Conservation (phyloP, 139 green algal species). For the Chlorella sorokiniana region DNA sequence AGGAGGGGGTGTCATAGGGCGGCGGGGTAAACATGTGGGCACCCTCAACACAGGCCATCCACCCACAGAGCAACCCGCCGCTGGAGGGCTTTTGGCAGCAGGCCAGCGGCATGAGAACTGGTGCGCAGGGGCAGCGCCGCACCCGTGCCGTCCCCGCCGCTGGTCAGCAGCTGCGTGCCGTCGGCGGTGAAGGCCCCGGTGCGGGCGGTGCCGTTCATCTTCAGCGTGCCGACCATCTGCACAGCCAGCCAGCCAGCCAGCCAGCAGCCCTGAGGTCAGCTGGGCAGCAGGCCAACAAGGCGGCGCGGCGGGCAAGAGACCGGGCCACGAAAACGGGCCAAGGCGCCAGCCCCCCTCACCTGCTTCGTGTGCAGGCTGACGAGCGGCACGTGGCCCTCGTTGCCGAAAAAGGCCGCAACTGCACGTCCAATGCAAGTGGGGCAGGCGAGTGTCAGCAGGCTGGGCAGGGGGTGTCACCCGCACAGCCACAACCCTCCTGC, state of each 20-base stretch:
- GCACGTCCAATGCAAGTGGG: conserved; percentile 3
- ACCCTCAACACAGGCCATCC: neutral
- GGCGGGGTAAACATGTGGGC: neutral
- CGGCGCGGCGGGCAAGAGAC: neutral
- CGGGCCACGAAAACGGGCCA: neutral
- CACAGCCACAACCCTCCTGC: no score
- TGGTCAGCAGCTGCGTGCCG: conserved; percentile 72
- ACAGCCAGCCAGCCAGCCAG: conserved; percentile 32
- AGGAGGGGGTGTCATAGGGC: neutral
- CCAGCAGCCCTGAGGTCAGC: neutral
- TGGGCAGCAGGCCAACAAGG: neutral
- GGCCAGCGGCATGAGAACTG: neutral
- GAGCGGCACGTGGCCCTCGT: conserved; percentile 72
- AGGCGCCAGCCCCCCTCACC: neutral
- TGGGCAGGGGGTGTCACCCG: neutral
- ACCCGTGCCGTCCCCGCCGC: conserved; percentile 73
- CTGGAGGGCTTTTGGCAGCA: neutral
- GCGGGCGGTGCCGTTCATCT: conserved; percentile 83
- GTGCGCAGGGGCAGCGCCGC: neutral
- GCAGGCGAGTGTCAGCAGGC: no score
- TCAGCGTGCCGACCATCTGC: conserved; percentile 77
- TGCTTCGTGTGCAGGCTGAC: conserved; percentile 66
- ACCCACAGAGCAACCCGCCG: neutral
- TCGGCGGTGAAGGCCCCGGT: conserved; percentile 69
- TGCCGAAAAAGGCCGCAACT: conserved; percentile 83